Percentiles rank a stretch among this genome's conserved stretches.
Evolutionary conservation across 2,329 filamentous ascomycete species (phyloP).

Genomic region (Colletotrichum nymphaeae): DNA sequence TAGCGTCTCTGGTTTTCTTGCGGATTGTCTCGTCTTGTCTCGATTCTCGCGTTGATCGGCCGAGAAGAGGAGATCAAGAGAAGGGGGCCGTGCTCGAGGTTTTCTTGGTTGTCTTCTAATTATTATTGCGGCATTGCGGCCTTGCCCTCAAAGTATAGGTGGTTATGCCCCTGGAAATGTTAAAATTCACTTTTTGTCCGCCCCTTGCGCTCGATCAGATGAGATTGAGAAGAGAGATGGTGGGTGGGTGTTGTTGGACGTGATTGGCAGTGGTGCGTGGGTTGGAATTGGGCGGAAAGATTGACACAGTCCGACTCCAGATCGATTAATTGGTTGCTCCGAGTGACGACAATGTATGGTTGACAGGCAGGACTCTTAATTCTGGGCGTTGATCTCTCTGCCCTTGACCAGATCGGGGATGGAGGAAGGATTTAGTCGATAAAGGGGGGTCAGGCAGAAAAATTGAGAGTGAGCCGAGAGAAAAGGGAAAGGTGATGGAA

Average conservation of each 20-base stretch:
- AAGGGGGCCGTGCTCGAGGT: slow-evolving; percentile 20
- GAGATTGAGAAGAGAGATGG: background rate
- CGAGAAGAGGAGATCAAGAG: slow-evolving; percentile 15
- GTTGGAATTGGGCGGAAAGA: background rate
- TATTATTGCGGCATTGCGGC: background rate
- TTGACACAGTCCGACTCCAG: background rate
- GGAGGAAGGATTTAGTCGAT: slow-evolving; percentile 8
- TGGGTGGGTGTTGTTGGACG: background rate
- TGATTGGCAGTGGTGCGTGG: background rate
- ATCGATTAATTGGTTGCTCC: slow-evolving; percentile 15
- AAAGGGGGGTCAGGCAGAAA: background rate
- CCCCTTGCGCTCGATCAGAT: slow-evolving; percentile 16
- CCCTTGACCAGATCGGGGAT: slow-evolving; percentile 19
- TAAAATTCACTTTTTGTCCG: background rate
- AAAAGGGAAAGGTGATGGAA: slow-evolving; percentile 16
- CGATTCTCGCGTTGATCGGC: slow-evolving; percentile 28
- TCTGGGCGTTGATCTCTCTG: background rate
- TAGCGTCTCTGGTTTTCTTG: slow-evolving; percentile 3
- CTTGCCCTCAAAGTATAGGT: no score
- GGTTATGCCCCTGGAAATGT: background rate
- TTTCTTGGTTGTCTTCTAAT: background rate
- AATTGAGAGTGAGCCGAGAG: background rate
- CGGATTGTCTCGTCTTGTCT: slow-evolving; percentile 30
- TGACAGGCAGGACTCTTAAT: background rate
- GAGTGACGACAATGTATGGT: background rate